Base-by-base conservation (phyloP, 306 rosid species). In the Boehmeria nivea region DNA sequence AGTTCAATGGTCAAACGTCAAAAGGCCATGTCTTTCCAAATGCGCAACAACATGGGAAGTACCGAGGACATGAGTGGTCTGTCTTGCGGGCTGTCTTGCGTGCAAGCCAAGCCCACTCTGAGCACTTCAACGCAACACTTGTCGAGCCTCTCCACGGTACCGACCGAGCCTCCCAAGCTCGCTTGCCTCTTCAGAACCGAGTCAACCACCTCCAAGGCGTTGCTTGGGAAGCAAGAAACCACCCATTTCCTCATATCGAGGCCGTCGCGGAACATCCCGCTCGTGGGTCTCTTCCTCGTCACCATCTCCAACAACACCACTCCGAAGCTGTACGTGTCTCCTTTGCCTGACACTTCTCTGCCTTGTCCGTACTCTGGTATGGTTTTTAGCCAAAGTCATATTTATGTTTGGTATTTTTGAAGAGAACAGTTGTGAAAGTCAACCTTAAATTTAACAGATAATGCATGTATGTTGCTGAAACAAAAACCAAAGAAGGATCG, bases 301-400 rank as follows among this genome's bases (percentile, higher is more conserved):
- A 60, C 45, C 68, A 60, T 60, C 60, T 72, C 77, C 0, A 46
- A 64, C 38, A 65, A 26, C 45, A 65, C 50, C 3, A 66, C 58
- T 22, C 56, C 67, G 39, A 59, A 71, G 54, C 67, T 59, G 21
- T 59, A 65, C 34, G 45, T 37, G 25, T 53, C 72, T 24, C 69
- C 69, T 49, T 64, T 70, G 9, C 60, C 48, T 20, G 70, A 57
- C 18, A 57, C 70, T 51, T 48, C 70, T 31, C 20, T 12, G 3
- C 76, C 72, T 33, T 59, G 67, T 13, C 43, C 67, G 43, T 53
- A 52, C 59, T 71, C 38, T 70, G 61, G 12, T n/a, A n/a, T n/a
- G n/a, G n/a, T n/a, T n/a, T n/a, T n/a, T n/a, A n/a, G n/a, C n/a
- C n/a, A n/a, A n/a, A n/a, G n/a, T n/a, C n/a, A n/a, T n/a, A n/a